Evolutionary conservation across 1,284 basidiomycete genomes (phyloP), one percentile per base, ranked within the genome.

Genomic region (Erythrobasidium hasegawianum): DNA sequence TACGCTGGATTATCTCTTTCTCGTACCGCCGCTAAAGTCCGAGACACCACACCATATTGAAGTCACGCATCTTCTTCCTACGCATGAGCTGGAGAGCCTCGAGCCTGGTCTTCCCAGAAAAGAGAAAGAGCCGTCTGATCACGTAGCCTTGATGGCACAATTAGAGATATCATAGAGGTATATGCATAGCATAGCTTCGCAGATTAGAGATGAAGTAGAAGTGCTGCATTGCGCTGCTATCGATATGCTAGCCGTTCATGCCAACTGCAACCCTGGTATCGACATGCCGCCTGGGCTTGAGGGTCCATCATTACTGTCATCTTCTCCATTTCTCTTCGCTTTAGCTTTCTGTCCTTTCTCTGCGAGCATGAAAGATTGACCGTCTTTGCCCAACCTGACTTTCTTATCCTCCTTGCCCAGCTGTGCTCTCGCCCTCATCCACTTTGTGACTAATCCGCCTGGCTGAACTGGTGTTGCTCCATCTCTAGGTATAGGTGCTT

Each of bases 111-210:
- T 73, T 40, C 73, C 72, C 13, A 41, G 70, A 8, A 66, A 67
- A 50, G 69, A 68, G 14, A 53, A 72, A 57, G 69, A 71, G 59
- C 69, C 71, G 18, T 62, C 59, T 14, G 72, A 73, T 52, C 72
- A 73, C 55, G 66, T 71, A 16, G 69, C 70, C 1, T 33, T 73
- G n/a, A 70, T 68, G 1, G 57, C 68, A 1, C 69, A 61, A 24
- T 54, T 72, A n/a, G 71, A 71, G 33, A 22, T 64, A 29, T 65
- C 27, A 7, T 53, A n/a, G 43, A 18, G 8, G n/a, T n/a, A n/a
- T n/a, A n/a, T n/a, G n/a, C n/a, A n/a, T n/a, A n/a, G n/a, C n/a
- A n/a, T n/a, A n/a, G n/a, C n/a, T n/a, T n/a, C n/a, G n/a, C n/a
- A n/a, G n/a, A n/a, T n/a, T n/a, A n/a, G n/a, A n/a, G n/a, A n/a